These are phyloP conservation scores for Gnaphalium uliginosum DNA, from an alignment of 129 eudicot genomes.

Conservation along the genomic window DNA sequence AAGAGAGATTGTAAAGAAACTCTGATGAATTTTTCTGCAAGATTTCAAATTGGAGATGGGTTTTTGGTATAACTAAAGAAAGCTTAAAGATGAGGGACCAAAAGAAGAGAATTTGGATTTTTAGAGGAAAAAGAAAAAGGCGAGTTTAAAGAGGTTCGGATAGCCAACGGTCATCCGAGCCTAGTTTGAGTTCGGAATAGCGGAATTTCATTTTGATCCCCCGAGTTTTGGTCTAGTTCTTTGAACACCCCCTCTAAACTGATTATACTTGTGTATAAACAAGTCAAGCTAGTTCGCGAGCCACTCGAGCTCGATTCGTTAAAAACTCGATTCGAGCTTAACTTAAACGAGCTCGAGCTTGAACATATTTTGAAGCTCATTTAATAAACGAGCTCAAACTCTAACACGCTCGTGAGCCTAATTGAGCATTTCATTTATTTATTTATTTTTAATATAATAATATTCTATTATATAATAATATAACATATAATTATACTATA, in stretches of 20 bases:
- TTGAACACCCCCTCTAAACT: not conserved
- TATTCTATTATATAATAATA: too few relatives aligned
- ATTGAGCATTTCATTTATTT: too few relatives aligned
- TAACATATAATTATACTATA: too few relatives aligned
- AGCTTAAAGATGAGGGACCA: slow-evolving; percentile 13
- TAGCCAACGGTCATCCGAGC: slow-evolving; percentile 46
- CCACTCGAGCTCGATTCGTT: too few relatives aligned
- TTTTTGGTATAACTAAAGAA: slow-evolving; percentile 10
- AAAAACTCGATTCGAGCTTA: too few relatives aligned
- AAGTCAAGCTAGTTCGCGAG: too few relatives aligned
- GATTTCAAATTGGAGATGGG: slow-evolving; percentile 20
- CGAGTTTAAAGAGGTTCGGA: slow-evolving; percentile 34
- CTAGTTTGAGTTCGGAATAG: slow-evolving; percentile 9
- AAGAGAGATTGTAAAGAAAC: slow-evolving; percentile 18
- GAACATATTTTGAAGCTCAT: too few relatives aligned
- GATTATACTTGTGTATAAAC: too few relatives aligned
- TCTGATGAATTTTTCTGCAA: slow-evolving; percentile 5
- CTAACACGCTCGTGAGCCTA: too few relatives aligned
- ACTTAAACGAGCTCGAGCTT: too few relatives aligned
- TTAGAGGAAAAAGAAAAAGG: slow-evolving; percentile 21
- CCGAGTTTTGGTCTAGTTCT: not conserved
- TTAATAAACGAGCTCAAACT: too few relatives aligned
- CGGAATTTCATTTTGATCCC: not conserved
- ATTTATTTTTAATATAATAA: too few relatives aligned
- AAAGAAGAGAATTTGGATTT: slow-evolving; percentile 12